Base-by-base conservation (phyloP, 2,329 filamentous ascomycete species). In the Celoporthe dispersa region DNA sequence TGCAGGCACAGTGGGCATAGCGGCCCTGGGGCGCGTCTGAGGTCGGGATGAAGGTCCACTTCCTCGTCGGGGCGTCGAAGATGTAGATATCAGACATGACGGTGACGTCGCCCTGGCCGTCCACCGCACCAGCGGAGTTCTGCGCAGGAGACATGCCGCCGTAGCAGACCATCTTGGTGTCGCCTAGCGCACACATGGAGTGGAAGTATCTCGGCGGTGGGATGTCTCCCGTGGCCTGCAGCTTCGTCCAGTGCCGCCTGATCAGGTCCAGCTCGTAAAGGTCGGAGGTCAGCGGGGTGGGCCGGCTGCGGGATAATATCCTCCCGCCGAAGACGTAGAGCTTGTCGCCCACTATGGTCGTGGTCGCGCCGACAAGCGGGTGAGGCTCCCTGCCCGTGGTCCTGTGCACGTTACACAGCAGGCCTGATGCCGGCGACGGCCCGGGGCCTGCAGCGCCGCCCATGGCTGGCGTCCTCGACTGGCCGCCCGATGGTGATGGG, bases 71-170 rank as follows among this genome's bases (percentile, higher is more conserved):
- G 1, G 96, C 93, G 79, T 99, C 95, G 80, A 94, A 98, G 41
- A 99, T 93, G 80, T 98, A 93, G 68, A 98, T 94, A 81, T 99
- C 96, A 8, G 95, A 98, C 94, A 99, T 98, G 69, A 98, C 96
- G 1, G 94, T 91, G 5, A 98, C 93, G 77, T 98, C 94, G 51
- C 94, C 90, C 75, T 89, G 84, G 73, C 94, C 92, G 70, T 85
- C 83, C 14, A 84, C 83, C 4, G 31, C 81, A 78, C 62, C 80
- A 76, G 44, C 85, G 79, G 60, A 86, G 68, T 82, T 85, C 8
- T 86, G 83, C 14, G 90, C 88, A 0, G 95, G 94, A 12, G 95
- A 98, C 96, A 99, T 99, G 75, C 96, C 96, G 70, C 96, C 96
- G 80, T 98, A 99, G 81, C 95, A 98, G 3, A 99, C 95, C 79